phyloP scores from a whole-genome alignment of 1,284 basidiomycete genomes.

The Cryptococcus sp. region DNA sequence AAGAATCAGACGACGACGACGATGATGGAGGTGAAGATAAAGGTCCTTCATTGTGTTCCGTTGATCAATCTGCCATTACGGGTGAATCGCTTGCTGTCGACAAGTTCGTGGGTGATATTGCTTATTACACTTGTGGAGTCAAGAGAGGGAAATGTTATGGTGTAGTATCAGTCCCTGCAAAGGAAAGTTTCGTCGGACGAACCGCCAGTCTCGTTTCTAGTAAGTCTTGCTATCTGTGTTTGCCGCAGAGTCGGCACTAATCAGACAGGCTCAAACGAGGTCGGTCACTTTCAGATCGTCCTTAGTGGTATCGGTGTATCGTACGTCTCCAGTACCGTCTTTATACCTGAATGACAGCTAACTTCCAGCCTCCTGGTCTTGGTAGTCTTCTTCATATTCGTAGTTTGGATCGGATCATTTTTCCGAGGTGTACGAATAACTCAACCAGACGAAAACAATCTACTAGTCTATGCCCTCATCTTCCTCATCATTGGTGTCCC shows the following conservation, averaged over 20 bases:
- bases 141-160: conserved; percentile 56
- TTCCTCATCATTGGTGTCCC: conserved; percentile 56
- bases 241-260: neutral
- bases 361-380: conserved; percentile 49
- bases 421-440: conserved; percentile 52
- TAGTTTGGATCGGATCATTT: conserved; percentile 53
- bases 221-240: conserved; percentile 7
- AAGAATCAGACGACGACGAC: conserved; percentile 36
- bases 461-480: conserved; percentile 49
- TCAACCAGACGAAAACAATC: conserved; percentile 52
- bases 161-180: conserved; percentile 52
- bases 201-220: conserved; percentile 29
- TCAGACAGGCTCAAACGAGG: conserved; percentile 36
- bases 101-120: conserved; percentile 55
- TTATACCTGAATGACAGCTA: neutral
- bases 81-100: conserved; percentile 57
- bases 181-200: conserved; percentile 52
- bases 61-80: conserved; percentile 56
- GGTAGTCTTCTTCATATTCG: conserved; percentile 54
- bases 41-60: conserved; percentile 53
- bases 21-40: conserved; percentile 45
- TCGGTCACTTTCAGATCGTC: conserved; percentile 56
- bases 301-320: conserved; percentile 53
- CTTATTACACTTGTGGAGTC: conserved; percentile 50
- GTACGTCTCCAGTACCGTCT: conserved; percentile 12